Conservation (phyloP, 2,329 filamentous ascomycete genomes). For the Xylariaceae sp. region DNA sequence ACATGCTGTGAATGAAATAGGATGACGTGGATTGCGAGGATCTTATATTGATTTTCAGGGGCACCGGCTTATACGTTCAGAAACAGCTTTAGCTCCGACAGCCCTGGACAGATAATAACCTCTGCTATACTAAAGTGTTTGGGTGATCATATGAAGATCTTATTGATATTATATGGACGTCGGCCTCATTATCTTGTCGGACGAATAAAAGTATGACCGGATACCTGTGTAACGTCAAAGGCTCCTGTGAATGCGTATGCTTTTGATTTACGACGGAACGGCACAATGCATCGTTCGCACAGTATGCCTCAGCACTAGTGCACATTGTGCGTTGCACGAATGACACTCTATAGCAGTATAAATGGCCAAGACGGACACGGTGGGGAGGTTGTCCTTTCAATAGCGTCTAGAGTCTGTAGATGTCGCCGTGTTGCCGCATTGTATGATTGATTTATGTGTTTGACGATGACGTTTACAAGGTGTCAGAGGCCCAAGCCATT, state of each 20-base stretch:
- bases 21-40: background rate
- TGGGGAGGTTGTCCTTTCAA: background rate
- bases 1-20: slow-evolving; percentile 8
- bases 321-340: background rate
- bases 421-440: background rate
- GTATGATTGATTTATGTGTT: no score
- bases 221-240: background rate
- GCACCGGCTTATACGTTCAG: background rate
- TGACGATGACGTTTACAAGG: background rate
- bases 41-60: background rate
- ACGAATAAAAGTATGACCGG: background rate
- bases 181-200: background rate
- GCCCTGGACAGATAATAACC: background rate
- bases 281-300: slow-evolving; percentile 2
- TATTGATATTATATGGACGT: slow-evolving; percentile 6
- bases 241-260: background rate
- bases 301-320: background rate
- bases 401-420: background rate
- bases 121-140: background rate
- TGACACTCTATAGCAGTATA: no score
- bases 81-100: slow-evolving; percentile 7
- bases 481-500: background rate
- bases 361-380: no score
- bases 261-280: slow-evolving; percentile 5
- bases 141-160: slow-evolving; percentile 5